Evolutionary conservation across 2,329 filamentous ascomycete species (phyloP).

Genomic region (Xylaria hypoxylon): DNA sequence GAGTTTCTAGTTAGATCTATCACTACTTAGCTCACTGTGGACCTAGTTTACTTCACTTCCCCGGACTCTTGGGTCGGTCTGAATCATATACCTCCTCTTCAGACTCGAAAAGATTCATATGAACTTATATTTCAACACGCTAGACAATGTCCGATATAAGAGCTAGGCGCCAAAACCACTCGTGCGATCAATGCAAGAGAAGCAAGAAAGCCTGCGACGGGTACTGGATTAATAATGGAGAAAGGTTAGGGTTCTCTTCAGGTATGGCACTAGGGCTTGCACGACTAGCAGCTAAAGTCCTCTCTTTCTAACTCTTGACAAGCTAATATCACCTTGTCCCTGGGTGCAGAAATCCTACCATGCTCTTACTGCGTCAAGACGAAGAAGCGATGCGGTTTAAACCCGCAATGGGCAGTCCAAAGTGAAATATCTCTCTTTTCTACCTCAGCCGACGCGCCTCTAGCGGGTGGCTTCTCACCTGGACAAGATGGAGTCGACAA

Average conservation of each 20-base stretch:
- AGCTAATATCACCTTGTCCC: background rate
- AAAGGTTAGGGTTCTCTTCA: background rate
- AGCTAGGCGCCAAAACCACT: constrained; percentile 21
- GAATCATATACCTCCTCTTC: background rate
- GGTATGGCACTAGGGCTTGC: background rate
- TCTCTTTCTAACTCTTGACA: background rate
- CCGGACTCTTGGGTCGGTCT: background rate
- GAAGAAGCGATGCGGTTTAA: constrained; percentile 24
- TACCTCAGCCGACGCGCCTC: background rate
- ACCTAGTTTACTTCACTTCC: background rate
- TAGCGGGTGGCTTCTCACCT: background rate
- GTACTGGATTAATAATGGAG: constrained; percentile 21
- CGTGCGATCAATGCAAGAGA: constrained; percentile 24
- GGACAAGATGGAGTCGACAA: background rate
- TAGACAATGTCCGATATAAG: constrained; percentile 10
- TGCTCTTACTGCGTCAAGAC: constrained; percentile 25
- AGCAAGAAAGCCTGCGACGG: constrained; percentile 30
- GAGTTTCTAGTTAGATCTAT: background rate
- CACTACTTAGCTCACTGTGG: background rate
- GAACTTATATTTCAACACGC: background rate
- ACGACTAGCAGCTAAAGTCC: background rate
- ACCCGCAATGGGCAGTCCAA: constrained; percentile 9
- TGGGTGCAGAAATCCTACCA: constrained; percentile 5
- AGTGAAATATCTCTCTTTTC: constrained; percentile 6
- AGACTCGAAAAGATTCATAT: background rate